Percentiles rank a stretch among this genome's conserved stretches.
Conservation (phyloP, 768 basidiomycete genomes). For the Chalciporus pseudorubinellus region DNA sequence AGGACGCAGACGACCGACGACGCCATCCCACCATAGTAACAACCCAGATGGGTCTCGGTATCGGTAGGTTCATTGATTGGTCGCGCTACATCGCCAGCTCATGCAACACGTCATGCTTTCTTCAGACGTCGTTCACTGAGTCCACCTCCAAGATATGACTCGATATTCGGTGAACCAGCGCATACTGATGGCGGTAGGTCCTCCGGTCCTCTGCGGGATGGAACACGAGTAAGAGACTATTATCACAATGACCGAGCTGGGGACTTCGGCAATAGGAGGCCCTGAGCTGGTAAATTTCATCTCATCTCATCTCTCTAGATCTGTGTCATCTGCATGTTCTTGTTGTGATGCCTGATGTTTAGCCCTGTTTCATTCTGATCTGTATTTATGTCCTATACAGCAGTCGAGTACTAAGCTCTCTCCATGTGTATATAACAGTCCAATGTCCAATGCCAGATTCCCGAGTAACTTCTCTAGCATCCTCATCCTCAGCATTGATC, state of each 20-base stretch:
- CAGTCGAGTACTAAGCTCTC: slow-evolving; percentile 8
- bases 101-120: background rate
- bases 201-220: slow-evolving; percentile 35
- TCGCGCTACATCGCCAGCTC: background rate
- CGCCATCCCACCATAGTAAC: slow-evolving; percentile 50
- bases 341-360: slow-evolving; percentile 1
- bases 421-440: background rate
- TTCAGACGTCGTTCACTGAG: slow-evolving; percentile 72
- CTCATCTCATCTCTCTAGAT: slow-evolving; percentile 5
- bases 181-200: slow-evolving; percentile 48
- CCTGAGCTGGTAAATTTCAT: slow-evolving; percentile 15
- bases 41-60: slow-evolving; percentile 41
- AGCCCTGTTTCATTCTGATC: background rate
- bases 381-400: slow-evolving; percentile 4
- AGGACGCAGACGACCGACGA: slow-evolving; percentile 49
- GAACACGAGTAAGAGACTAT: slow-evolving; percentile 39
- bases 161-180: slow-evolving; percentile 52
- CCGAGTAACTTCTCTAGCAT: too few relatives aligned
- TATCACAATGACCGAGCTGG: slow-evolving; percentile 34
- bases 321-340: background rate
- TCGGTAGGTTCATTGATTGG: slow-evolving; percentile 31
- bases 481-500: too few relatives aligned
- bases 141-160: slow-evolving; percentile 48
- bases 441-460: background rate
- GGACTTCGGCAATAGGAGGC: slow-evolving; percentile 29